A percentile compares a stretch with the other conserved stretches of the same genome.
Evolutionary conservation across 495 filamentous ascomycete species (phyloP).

Genomic region (Tuber indicum): DNA sequence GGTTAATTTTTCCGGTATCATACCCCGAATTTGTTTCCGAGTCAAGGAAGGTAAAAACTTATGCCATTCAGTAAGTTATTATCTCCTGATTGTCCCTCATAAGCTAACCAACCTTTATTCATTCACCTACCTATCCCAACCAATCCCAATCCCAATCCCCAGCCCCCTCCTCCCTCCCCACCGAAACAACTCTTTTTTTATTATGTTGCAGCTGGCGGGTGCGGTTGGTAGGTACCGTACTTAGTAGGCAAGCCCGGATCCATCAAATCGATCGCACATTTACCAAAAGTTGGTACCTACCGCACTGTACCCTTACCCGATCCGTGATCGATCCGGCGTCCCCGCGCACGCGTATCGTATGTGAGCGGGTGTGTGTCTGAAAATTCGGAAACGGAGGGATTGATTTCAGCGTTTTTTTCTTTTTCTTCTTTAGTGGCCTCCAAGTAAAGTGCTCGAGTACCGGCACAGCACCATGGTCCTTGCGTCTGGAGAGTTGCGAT

Average conservation of each 20-base stretch:
- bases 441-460: not conserved
- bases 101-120: too few species aligned
- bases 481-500: not conserved
- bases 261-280: not conserved
- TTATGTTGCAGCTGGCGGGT: not conserved
- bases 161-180: not conserved
- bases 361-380: not conserved
- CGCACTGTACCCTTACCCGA: not conserved
- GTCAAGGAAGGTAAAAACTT: too few species aligned
- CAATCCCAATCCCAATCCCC: not conserved
- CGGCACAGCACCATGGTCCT: not conserved
- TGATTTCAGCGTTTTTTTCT: not conserved
- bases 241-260: not conserved
- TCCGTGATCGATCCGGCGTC: slow-evolving; percentile 3
- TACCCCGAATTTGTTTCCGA: not conserved
- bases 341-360: not conserved
- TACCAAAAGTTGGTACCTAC: not conserved
- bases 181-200: not conserved
- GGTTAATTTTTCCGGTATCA: not conserved
- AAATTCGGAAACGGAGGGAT: not conserved
- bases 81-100: too few species aligned
- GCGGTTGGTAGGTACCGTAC: not conserved
- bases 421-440: not conserved
- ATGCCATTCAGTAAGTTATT: too few species aligned
- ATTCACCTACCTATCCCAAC: too few species aligned